phyloP scores from a whole-genome alignment of 139 green algal genomes.

The Ulvella scutata region DNA sequence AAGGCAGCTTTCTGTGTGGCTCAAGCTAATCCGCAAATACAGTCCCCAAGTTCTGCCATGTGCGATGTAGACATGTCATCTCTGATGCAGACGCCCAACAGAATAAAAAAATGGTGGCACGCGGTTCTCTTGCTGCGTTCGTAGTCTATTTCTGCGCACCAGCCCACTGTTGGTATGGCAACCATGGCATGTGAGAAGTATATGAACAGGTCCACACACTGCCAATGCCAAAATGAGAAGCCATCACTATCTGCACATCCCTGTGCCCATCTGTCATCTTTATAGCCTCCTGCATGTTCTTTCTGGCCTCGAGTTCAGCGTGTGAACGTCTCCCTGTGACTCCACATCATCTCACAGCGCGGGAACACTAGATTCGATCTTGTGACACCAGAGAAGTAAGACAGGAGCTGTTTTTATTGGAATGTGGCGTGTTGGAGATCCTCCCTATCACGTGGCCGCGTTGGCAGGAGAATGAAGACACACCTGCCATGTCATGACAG shows the following conservation, averaged over 20 bases:
- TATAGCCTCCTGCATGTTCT: conserved; percentile 52
- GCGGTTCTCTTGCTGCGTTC: too few relatives aligned
- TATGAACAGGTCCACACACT: conserved; percentile 49
- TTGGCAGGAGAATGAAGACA: neutral
- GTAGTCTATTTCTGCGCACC: too few relatives aligned
- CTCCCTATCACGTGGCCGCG: neutral
- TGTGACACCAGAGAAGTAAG: neutral
- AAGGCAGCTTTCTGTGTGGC: too few relatives aligned
- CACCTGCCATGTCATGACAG: conserved; percentile 62
- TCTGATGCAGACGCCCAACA: too few relatives aligned
- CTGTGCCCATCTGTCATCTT: conserved; percentile 23
- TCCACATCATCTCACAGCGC: too few relatives aligned
- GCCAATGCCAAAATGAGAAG: conserved; percentile 42
- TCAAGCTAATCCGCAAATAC: too few relatives aligned
- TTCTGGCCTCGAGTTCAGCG: too few relatives aligned
- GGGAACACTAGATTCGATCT: too few relatives aligned
- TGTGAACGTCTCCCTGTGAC: too few relatives aligned
- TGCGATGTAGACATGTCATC: too few relatives aligned
- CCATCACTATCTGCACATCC: conserved; percentile 1
- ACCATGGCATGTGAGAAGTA: conserved; percentile 72
- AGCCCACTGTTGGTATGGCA: conserved; percentile 48
- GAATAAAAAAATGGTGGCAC: too few relatives aligned
- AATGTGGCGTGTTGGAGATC: neutral
- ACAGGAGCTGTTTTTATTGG: neutral
- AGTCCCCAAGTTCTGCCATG: too few relatives aligned